A percentile compares a stretch with the other conserved stretches of the same genome.
Conservation (phyloP, 2,329 filamentous ascomycete genomes). For the Cercospora brassicicola region DNA sequence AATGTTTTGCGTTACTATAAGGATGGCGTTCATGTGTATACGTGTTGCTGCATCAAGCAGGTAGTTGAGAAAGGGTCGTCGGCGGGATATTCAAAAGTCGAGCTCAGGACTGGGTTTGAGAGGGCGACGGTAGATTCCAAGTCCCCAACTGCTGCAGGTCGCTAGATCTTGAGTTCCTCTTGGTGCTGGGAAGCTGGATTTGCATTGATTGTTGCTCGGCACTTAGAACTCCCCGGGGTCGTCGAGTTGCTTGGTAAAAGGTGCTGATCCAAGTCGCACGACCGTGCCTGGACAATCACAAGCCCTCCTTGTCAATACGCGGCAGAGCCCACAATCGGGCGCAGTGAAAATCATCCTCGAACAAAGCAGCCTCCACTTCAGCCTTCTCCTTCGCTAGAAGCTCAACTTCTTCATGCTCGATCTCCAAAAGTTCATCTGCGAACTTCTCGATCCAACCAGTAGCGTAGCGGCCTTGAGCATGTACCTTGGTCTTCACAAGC, state of each 20-base stretch:
- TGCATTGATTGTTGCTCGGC: no score
- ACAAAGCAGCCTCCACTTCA: not conserved
- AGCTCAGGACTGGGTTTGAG: not conserved
- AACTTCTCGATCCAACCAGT: not conserved
- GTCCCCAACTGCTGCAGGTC: no score
- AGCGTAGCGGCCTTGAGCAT: not conserved
- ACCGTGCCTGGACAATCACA: not conserved
- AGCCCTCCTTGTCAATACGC: not conserved
- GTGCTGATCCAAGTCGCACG: no score
- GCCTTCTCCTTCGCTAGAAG: not conserved
- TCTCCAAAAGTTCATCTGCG: not conserved
- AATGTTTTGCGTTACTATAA: not conserved
- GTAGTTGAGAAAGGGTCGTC: not conserved
- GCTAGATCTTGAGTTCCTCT: not conserved
- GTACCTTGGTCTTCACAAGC: not conserved
- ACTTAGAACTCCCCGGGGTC: no score
- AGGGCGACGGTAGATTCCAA: not conserved
- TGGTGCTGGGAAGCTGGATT: not conserved
- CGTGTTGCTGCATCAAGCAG: not conserved
- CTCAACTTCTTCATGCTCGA: not conserved
- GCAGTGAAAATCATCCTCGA: not conserved
- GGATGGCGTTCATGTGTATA: not conserved
- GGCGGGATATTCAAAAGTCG: not conserved
- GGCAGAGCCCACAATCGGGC: not conserved
- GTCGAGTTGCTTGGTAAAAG: no score